Evolutionary conservation across 176 grass and related monocot species (phyloP).

Genomic region (Juncus inflexus): DNA sequence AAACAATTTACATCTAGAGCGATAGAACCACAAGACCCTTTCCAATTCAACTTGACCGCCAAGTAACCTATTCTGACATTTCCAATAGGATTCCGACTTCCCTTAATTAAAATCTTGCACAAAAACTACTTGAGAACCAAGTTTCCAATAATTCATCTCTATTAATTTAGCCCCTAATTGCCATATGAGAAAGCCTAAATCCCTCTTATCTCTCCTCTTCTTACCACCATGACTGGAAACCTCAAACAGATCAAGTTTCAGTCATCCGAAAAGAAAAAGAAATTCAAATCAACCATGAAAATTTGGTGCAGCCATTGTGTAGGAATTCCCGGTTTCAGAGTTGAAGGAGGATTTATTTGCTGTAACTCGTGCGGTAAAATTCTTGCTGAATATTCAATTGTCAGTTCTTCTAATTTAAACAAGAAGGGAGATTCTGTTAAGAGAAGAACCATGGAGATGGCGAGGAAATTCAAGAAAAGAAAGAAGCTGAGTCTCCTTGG

Average conservation of each 20-base stretch:
- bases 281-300: constrained; percentile 15
- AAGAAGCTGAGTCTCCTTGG: too few relatives aligned
- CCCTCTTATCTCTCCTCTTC: constrained; percentile 14
- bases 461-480: too few relatives aligned
- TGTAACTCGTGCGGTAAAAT: constrained; percentile 25
- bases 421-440: too few relatives aligned
- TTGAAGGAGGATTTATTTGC: constrained; percentile 9
- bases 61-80: too few relatives aligned
- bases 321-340: constrained; percentile 7
- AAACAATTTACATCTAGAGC: too few relatives aligned
- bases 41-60: too few relatives aligned
- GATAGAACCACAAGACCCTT: too few relatives aligned
- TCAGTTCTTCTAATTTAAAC: too few relatives aligned
- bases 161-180: constrained; percentile 10
- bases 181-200: constrained; percentile 26
- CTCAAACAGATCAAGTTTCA: constrained; percentile 4
- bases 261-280: background rate
- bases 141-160: constrained; percentile 9
- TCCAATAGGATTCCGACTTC: too few relatives aligned
- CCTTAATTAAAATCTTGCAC: background rate
- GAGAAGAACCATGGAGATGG: too few relatives aligned
- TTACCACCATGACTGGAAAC: constrained; percentile 16
- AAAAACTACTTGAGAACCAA: constrained; percentile 15
- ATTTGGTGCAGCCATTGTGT: constrained; percentile 17
- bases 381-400: background rate